Base-by-base conservation (phyloP, 2,329 filamentous ascomycete genomes). In the Microsporum audouinii region DNA sequence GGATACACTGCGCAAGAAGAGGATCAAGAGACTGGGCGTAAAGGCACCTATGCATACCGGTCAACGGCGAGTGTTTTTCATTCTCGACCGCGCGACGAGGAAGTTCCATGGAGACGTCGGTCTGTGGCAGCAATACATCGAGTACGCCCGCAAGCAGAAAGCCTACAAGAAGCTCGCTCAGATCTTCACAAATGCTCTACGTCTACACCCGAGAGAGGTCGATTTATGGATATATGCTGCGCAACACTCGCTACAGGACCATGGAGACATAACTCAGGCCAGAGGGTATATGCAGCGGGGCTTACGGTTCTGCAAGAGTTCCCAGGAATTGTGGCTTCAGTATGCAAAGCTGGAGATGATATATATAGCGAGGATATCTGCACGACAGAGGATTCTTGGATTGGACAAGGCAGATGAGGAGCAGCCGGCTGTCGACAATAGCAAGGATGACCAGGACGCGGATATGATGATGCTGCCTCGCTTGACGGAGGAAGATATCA, bases 291-390 rank as follows among this genome's bases (percentile, higher is more conserved):
- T 99, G 91, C 83, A 95, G 79, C 82, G 92, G 64, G 94, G 91
- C 0, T 82, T 95, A 70, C 81, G 94, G 47, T 97, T 99, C 74
- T 96, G 91, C 77, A 89, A 86, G 58, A 83, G 79, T 57, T 86
- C 88, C 55, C 84, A 80, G 65, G 78, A 79, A 17, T 73, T 99
- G 58, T 99, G 92, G 91, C 71, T 95, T 38, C 89, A 96, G 75
- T 97, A 96, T 71, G 88, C 88, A 6, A 87, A 88, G 70, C 81
- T 92, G 69, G 94, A 99, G 79, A 90, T 96, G 84, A 87, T 94
- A 64, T 97, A 95, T 79, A 80, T 97, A 61, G 84, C 83, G 58
- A 91, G 88, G 76, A 84, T 97, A 69, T 85, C 88, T 62, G 84
- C 84, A 63, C 84, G 90, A 71, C 85, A 86, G 73, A 81, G 80